Percentiles rank a stretch among this genome's conserved stretches.
Evolutionary conservation across 495 filamentous ascomycete species (phyloP).

Genomic region (Penicillium turbatum): DNA sequence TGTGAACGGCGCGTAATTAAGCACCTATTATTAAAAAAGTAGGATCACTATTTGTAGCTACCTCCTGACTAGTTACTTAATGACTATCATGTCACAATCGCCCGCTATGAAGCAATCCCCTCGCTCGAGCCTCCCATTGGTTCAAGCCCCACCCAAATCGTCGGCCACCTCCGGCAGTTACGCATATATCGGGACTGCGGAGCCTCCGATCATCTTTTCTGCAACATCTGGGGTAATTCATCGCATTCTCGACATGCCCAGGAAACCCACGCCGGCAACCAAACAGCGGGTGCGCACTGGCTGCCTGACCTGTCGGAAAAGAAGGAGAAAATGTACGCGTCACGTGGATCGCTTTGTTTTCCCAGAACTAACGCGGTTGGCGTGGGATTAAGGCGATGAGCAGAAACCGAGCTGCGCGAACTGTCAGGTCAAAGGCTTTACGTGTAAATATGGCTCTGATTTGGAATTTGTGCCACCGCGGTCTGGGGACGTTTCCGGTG

Average conservation of each 20-base stretch:
- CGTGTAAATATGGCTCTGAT: constrained; percentile 26
- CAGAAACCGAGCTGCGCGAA: constrained; percentile 29
- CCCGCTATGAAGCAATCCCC: neutral
- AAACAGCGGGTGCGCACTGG: constrained; percentile 29
- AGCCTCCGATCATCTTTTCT: constrained; percentile 18
- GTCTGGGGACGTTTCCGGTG: constrained; percentile 7
- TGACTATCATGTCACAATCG: neutral
- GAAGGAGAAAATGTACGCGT: constrained; percentile 26
- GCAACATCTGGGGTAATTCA: constrained; percentile 16
- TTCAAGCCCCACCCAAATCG: constrained; percentile 1
- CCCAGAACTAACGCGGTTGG: neutral
- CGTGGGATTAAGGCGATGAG: constrained; percentile 17
- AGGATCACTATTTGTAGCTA: no score
- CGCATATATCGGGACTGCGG: constrained; percentile 14
- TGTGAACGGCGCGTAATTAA: no score
- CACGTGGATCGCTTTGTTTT: neutral
- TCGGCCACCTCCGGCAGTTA: constrained; percentile 11
- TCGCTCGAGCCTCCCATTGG: constrained; percentile 9
- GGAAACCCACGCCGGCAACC: constrained; percentile 25
- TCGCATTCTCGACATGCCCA: constrained; percentile 15
- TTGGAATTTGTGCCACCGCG: constrained; percentile 20
- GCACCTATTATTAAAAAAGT: no score
- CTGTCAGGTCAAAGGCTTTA: constrained; percentile 26
- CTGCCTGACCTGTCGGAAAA: constrained; percentile 26
- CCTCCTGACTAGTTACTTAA: neutral